Conservation (phyloP, 768 basidiomycete genomes). For the Neoboletus magnificus region DNA sequence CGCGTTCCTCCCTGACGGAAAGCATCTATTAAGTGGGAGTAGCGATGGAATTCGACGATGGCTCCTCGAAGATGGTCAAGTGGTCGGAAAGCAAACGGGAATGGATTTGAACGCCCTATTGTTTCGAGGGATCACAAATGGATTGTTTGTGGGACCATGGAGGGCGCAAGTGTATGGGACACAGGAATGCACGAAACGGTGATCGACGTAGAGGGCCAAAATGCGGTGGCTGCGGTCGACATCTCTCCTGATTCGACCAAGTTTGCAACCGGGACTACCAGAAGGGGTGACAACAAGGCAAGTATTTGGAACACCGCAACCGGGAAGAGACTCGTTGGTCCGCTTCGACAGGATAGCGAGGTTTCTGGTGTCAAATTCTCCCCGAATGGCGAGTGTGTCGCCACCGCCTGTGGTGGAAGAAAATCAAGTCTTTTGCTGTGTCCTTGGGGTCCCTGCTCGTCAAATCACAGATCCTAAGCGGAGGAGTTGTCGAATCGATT, state of each 20-base stretch:
- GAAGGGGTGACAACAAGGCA: not conserved
- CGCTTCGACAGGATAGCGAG: fast-evolving
- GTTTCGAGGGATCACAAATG: not conserved
- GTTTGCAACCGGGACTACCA: not conserved
- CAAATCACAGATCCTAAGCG: not conserved
- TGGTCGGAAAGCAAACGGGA: too few species aligned
- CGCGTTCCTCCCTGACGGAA: too few species aligned
- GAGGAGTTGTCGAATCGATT: not conserved
- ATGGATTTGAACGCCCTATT: too few species aligned
- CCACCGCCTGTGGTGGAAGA: too few species aligned
- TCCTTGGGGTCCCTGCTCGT: not conserved
- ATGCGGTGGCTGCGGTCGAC: not conserved
- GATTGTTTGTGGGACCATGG: not conserved
- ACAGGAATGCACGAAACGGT: not conserved
- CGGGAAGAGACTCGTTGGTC: too few species aligned
- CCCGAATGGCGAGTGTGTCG: not conserved
- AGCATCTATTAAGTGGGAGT: too few species aligned
- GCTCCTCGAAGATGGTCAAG: too few species aligned
- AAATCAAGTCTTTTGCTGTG: not conserved
- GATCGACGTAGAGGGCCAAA: not conserved
- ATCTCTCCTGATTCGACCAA: not conserved
- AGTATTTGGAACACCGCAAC: not conserved
- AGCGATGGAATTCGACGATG: too few species aligned
- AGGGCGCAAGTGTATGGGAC: not conserved
- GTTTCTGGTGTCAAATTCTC: not conserved